phyloP scores from a whole-genome alignment of 345 rosid genomes.

The Theobroma cacao region DNA sequence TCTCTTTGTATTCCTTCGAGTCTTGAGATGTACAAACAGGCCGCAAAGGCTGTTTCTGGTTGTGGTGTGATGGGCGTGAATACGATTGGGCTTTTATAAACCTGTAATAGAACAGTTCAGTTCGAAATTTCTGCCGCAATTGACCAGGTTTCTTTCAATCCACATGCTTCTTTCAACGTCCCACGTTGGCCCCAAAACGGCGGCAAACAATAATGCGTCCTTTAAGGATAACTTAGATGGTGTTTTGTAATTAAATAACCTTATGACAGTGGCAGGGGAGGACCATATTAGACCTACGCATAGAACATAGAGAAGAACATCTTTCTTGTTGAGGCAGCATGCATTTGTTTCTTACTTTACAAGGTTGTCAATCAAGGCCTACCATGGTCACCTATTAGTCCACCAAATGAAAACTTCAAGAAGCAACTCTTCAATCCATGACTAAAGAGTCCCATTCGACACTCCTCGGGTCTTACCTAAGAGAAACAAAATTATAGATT shows the following conservation, averaged over 20 bases:
- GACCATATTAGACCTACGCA: too few relatives aligned
- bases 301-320: too few relatives aligned
- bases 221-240: too few relatives aligned
- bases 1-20: not conserved
- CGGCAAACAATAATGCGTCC: too few relatives aligned
- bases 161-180: not conserved
- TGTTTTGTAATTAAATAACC: too few relatives aligned
- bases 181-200: not conserved
- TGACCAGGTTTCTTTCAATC: not conserved
- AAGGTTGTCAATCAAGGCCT: not conserved
- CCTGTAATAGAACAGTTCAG: not conserved
- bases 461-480: not conserved
- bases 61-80: slow-evolving; percentile 11
- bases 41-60: not conserved
- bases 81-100: slow-evolving; percentile 14
- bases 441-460: not conserved
- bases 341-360: not conserved
- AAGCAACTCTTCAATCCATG: not conserved
- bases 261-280: too few relatives aligned
- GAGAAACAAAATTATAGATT: not conserved
- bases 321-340: not conserved
- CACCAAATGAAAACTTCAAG: not conserved
- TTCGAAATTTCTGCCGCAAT: not conserved
- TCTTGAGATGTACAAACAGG: not conserved
- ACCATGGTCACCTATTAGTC: not conserved